phyloP scores from a whole-genome alignment of 352 stramenopile genomes.

The Aphanomyces astaci region DNA sequence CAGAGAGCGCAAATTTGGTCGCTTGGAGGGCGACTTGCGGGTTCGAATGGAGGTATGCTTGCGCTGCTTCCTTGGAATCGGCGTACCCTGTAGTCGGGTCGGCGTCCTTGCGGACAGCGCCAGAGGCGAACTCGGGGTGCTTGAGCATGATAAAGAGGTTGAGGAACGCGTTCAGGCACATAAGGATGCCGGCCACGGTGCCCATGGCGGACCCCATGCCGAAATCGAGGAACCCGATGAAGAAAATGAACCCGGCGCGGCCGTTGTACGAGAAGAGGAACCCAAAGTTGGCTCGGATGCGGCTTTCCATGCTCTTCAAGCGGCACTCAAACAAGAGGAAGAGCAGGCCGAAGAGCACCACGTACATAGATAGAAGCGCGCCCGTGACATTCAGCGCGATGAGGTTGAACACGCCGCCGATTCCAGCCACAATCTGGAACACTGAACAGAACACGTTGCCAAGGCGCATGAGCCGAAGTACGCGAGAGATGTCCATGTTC shows the following conservation, averaged over 20 bases:
- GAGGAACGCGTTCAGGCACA: constrained; percentile 78
- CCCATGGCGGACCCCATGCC: constrained; percentile 52
- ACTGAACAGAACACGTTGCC: constrained; percentile 75
- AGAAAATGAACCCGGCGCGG: constrained; percentile 42
- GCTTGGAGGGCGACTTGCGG: constrained; percentile 64
- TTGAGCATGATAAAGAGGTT: constrained; percentile 83
- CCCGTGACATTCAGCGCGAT: constrained; percentile 86
- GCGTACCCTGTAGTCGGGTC: constrained; percentile 75
- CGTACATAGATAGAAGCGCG: constrained; percentile 82
- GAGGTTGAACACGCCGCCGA: constrained; percentile 77
- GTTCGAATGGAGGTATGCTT: constrained; percentile 75
- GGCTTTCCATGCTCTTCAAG: constrained; percentile 35
- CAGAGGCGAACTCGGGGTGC: constrained; percentile 76
- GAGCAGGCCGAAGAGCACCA: constrained; percentile 79
- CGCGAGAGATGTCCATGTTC: constrained; percentile 81
- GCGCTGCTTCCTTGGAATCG: constrained; percentile 68
- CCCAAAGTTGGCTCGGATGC: constrained; percentile 47
- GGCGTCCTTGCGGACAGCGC: constrained; percentile 46
- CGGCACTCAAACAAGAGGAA: constrained; percentile 49
- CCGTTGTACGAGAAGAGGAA: constrained; percentile 53
- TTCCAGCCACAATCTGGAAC: constrained; percentile 71
- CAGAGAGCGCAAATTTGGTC: constrained; percentile 66
- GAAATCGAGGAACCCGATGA: constrained; percentile 52
- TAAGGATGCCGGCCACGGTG: constrained; percentile 63
- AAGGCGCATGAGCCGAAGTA: constrained; percentile 80